Base-by-base conservation (phyloP, 2,329 filamentous ascomycete species). In the Penicillium sp. region DNA sequence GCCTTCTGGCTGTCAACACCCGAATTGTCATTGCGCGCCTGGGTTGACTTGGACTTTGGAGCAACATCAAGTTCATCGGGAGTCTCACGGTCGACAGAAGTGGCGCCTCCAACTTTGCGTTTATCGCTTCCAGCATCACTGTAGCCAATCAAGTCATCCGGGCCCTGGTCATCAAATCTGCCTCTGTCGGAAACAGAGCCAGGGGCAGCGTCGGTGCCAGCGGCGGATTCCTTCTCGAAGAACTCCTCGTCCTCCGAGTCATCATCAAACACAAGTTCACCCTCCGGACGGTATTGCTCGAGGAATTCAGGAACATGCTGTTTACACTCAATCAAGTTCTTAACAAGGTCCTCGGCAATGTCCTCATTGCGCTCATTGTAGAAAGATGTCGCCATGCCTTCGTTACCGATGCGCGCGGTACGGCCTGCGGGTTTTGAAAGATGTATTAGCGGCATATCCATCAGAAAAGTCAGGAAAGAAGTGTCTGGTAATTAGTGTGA, bases 391-490 rank as follows among this genome's bases (percentile, higher is more conserved):
- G 93, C 91, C 4, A 90, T 74, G 14, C 93, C 93, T 37, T 80
- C 79, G 59, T 95, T 88, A 2, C 93, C 93, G 64, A 96, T 96
- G 45, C 93, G 89, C 46, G 88, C 93, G 59, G 93, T 99, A 53
- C 93, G 91, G 54, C 93, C 87, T 89, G 52, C 35, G 1, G 14
- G 14, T 14, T 52, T 40, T 51, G 42, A 11, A 5, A 12, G 9
- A 19, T 1, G 8, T 22, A 25, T 28, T 43, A 28, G 19, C 3
- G 4, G 11, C 9, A 28, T 14, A 18, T 7, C 30, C 22, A 29
- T 44, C 31, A 14, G 3, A 0, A 11, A 18, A 3, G 3, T 19
- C 6, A 6, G 6, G 14, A 25, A 22, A 4, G n/a, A 8, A 8
- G 9, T 2, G 3, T 10, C 19, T 13, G n/a, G 2, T 4, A 28